Evolutionary conservation across 2,329 filamentous ascomycete genomes (phyloP), one percentile per base, ranked within the genome.

Genomic region (Achaetomium macrosporum): DNA sequence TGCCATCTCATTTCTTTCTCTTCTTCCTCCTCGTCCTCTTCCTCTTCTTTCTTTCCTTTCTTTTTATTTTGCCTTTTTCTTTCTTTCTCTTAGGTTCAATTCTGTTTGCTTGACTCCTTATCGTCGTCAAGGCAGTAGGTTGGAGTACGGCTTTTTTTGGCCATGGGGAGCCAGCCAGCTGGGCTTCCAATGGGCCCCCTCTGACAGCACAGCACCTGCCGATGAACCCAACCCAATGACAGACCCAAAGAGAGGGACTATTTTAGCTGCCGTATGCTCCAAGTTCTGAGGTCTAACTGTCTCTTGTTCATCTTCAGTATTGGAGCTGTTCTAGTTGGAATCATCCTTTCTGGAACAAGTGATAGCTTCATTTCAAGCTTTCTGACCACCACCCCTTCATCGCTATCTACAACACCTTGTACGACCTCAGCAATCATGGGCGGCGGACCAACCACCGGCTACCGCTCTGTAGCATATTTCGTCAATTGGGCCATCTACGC

Each of bases 401-500:
- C 37, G 39, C 13, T 44, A 39, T 9, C 44, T 43, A 19, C 49
- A 53, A 25, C 42, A 31, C 50, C 7, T 25, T 35, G 13, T 31
- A n/a, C 30, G 46, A 31, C 48, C 36, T 16, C 44, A 57, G 31
- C 50, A 55, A 61, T 61, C 45, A 77, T 76, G 73, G 71, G 71
- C 56, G 73, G 72, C 62, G 71, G 72, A 66, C 68, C 70, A 50
- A 60, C 61, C 39, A 40, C 51, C 40, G 79, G 78, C 57, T 87
- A 81, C 70, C 79, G 82, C 57, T 76, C 83, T 2, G 84, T 90
- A 19, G 85, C 81, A 35, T 90, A 89, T 71, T 90, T 82, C 63
- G 83, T 87, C 55, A 88, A 88, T 69, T 88, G 85, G 89, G 88
- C 88, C 58, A 92, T 95, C 61, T 96, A 96, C 69, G 89, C 76